phyloP scores from a whole-genome alignment of 139 green algal species.

The Dunaliella sp. region DNA sequence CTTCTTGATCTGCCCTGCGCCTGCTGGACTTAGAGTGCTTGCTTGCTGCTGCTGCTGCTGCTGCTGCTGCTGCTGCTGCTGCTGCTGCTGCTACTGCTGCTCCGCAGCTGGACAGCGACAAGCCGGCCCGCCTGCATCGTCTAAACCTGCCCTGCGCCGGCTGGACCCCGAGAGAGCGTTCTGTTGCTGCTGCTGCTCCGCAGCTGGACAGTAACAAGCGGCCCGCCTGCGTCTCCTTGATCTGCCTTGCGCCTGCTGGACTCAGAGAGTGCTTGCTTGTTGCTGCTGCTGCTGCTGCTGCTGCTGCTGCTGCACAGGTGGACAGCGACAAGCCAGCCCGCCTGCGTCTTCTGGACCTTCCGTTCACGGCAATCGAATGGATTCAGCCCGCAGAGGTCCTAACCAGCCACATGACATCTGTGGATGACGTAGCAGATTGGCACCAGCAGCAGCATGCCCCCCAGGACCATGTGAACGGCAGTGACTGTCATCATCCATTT shows the following conservation, averaged over 20 bases:
- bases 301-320: too few relatives aligned
- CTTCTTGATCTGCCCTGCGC: slow-evolving; percentile 79
- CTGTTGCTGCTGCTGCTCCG: too few relatives aligned
- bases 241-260: slow-evolving; percentile 43
- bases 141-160: slow-evolving; percentile 74
- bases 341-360: slow-evolving; percentile 72
- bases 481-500: not conserved
- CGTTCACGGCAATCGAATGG: slow-evolving; percentile 80
- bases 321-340: slow-evolving; percentile 33
- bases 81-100: too few relatives aligned
- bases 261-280: too few relatives aligned
- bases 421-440: slow-evolving; percentile 17
- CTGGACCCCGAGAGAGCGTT: too few relatives aligned
- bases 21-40: too few relatives aligned
- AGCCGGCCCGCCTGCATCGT: slow-evolving; percentile 55
- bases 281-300: too few relatives aligned
- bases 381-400: slow-evolving; percentile 28
- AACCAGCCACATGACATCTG: not conserved
- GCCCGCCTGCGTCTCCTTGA: slow-evolving; percentile 69
- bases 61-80: too few relatives aligned
- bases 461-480: not conserved
- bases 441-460: not conserved
- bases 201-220: not conserved
- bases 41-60: too few relatives aligned
- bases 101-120: not conserved